Conservation (phyloP, 345 rosid genomes). For the Microthlaspi erraticum region DNA sequence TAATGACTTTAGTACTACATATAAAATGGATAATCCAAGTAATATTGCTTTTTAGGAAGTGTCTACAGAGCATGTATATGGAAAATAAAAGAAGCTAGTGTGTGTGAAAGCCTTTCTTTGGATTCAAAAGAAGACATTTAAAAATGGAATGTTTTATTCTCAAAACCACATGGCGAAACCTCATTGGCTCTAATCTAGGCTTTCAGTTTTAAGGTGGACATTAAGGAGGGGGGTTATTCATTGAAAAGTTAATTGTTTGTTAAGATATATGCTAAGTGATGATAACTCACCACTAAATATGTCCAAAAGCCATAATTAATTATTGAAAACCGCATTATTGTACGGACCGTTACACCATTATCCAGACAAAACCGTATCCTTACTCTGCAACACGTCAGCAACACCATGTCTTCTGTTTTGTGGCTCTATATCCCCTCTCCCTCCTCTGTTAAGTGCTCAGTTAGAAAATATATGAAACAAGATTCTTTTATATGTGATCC, state of each 20-base stretch:
- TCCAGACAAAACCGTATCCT: constrained; percentile 36
- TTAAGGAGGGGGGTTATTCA: constrained; percentile 33
- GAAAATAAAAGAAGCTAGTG: neutral
- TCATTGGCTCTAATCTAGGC: constrained; percentile 43
- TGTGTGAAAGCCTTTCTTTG: constrained; percentile 28
- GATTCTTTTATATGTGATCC: no score
- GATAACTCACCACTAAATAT: constrained; percentile 41
- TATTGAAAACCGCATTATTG: constrained; percentile 27
- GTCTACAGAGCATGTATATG: neutral
- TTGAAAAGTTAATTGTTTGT: constrained; percentile 31
- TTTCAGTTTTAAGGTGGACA: constrained; percentile 54
- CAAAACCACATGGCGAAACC: constrained; percentile 52
- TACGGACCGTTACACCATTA: constrained; percentile 38
- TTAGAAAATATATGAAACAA: no score
- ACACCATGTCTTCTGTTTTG: constrained; percentile 30
- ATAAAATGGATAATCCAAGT: constrained; percentile 46
- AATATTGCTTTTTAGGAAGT: constrained; percentile 51
- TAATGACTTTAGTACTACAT: constrained; percentile 28
- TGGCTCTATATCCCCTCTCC: neutral
- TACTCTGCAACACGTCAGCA: constrained; percentile 36
- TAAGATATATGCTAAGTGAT: constrained; percentile 37
- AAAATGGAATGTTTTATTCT: neutral
- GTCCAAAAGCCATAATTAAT: constrained; percentile 36
- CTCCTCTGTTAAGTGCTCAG: neutral
- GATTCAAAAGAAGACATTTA: constrained; percentile 21